These are phyloP conservation scores for Aureobasidium sp. DNA, from an alignment of 2,329 filamentous ascomycete genomes.

Conservation along the genomic window DNA sequence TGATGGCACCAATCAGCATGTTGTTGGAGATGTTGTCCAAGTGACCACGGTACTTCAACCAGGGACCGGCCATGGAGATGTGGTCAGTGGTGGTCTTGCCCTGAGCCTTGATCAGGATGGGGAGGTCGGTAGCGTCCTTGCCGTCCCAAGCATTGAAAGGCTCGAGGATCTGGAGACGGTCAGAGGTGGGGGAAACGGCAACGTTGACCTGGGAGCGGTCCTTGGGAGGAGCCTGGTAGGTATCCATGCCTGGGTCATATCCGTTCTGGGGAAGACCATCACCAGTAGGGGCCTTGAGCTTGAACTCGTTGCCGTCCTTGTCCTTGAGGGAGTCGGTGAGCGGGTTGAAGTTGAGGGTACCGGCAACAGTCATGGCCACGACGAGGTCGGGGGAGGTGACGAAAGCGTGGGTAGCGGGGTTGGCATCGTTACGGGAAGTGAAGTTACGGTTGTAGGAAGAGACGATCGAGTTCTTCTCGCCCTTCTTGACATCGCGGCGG, in stretches of 20 bases:
- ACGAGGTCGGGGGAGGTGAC: constrained; percentile 87
- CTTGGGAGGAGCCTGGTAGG: constrained; percentile 88
- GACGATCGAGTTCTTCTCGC: constrained; percentile 90
- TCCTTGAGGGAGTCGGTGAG: constrained; percentile 86
- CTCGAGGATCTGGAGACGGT: constrained; percentile 86
- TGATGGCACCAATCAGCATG: constrained; percentile 97
- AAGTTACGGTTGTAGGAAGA: constrained; percentile 99
- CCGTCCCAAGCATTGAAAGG: constrained; percentile 87
- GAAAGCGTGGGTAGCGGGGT: constrained; percentile 90
- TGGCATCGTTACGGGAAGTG: constrained; percentile 93
- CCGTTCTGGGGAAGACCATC: constrained; percentile 71
- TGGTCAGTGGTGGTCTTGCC: constrained; percentile 97
- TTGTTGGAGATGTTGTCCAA: constrained; percentile 99
- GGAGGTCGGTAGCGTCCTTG: constrained; percentile 76
- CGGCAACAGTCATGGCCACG: constrained; percentile 77
- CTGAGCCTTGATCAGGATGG: constrained; percentile 92
- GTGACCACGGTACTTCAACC: constrained; percentile 98
- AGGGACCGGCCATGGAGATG: constrained; percentile 90
- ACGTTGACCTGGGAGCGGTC: constrained; percentile 69
- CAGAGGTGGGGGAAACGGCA: constrained; percentile 77
- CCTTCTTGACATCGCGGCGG: constrained; percentile 87
- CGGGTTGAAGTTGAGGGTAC: constrained; percentile 88
- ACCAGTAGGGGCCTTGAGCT: constrained; percentile 71
- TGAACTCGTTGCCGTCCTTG: constrained; percentile 94
- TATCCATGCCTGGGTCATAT: constrained; percentile 87